phyloP scores from a whole-genome alignment of 2,329 filamentous ascomycete genomes.

The Ploettnerulaceae sp. region DNA sequence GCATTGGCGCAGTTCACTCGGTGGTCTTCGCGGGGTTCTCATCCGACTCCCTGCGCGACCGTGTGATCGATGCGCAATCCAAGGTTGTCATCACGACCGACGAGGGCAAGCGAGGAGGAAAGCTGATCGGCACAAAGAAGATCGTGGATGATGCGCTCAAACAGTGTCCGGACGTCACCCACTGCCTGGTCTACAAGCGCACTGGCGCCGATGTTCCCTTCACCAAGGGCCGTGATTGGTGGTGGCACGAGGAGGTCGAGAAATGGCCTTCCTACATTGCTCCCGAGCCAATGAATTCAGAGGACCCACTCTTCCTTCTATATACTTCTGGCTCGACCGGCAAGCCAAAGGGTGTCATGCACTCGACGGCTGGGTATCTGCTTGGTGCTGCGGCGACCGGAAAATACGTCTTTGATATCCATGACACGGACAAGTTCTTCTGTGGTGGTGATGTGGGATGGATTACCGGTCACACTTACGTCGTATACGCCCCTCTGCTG shows the following conservation, averaged over 20 bases:
- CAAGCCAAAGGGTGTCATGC: slow-evolving; percentile 98
- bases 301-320: slow-evolving; percentile 94
- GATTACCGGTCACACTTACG: slow-evolving; percentile 98
- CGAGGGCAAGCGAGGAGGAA: slow-evolving; percentile 96
- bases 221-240: slow-evolving; percentile 66
- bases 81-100: slow-evolving; percentile 96
- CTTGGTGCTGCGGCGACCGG: slow-evolving; percentile 87
- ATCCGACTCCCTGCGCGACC: slow-evolving; percentile 89
- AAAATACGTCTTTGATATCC: slow-evolving; percentile 99
- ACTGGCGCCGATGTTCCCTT: slow-evolving; percentile 90
- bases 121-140: slow-evolving; percentile 96
- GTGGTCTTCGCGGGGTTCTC: slow-evolving; percentile 98
- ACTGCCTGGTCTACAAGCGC: slow-evolving; percentile 89
- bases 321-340: slow-evolving; percentile 98
- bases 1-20: slow-evolving; percentile 94
- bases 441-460: slow-evolving; percentile 97
- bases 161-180: slow-evolving; percentile 83
- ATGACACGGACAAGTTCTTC: slow-evolving; percentile 90
- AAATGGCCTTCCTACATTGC: slow-evolving; percentile 93
- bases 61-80: slow-evolving; percentile 83
- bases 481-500: slow-evolving; percentile 91
- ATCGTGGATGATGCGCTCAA: slow-evolving; percentile 97
- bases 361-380: slow-evolving; percentile 94
- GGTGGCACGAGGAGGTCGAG: slow-evolving; percentile 98
- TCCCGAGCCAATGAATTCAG: slow-evolving; percentile 83